These are phyloP conservation scores for Penicillium hesseltinei DNA, from an alignment of 2,329 filamentous ascomycete species.

Conservation along the genomic window DNA sequence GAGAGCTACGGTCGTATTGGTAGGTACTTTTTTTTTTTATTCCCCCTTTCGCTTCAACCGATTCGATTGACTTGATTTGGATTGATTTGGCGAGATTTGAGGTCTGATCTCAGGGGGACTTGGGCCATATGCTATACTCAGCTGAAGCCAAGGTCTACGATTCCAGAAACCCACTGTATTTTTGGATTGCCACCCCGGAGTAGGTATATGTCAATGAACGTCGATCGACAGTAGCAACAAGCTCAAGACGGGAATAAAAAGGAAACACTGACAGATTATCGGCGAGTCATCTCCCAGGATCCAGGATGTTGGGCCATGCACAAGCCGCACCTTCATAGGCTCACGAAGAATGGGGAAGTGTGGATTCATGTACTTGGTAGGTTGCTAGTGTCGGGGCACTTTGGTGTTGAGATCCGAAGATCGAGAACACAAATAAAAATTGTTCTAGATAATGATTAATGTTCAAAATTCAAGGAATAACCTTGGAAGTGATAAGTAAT, in stretches of 20 bases:
- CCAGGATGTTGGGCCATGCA: constrained; percentile 26
- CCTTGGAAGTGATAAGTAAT: not conserved
- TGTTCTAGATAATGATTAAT: constrained; percentile 1
- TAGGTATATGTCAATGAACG: constrained; percentile 13
- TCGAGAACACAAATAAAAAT: constrained; percentile 12
- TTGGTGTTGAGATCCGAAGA: constrained; percentile 22
- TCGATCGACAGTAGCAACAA: constrained; percentile 7
- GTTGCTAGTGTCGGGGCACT: constrained; percentile 22
- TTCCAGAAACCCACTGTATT: not conserved
- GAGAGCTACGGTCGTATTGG: constrained; percentile 1
- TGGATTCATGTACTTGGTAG: constrained; percentile 15
- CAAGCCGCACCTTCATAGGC: constrained; percentile 23
- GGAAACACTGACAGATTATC: constrained; percentile 10
- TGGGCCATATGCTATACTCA: not conserved
- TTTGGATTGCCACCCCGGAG: constrained; percentile 8
- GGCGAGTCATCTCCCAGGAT: constrained; percentile 24
- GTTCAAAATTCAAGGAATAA: no score
- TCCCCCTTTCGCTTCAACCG: not conserved
- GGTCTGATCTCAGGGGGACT: constrained; percentile 24
- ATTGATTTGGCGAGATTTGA: constrained; percentile 13
- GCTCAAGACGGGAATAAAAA: not conserved
- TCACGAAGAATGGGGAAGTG: constrained; percentile 6
- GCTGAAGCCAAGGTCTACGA: constrained; percentile 9
- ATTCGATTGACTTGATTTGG: not conserved
- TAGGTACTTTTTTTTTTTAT: not conserved